phyloP scores from a whole-genome alignment of 2,329 filamentous ascomycete genomes.

The Ramularia endophylla region DNA sequence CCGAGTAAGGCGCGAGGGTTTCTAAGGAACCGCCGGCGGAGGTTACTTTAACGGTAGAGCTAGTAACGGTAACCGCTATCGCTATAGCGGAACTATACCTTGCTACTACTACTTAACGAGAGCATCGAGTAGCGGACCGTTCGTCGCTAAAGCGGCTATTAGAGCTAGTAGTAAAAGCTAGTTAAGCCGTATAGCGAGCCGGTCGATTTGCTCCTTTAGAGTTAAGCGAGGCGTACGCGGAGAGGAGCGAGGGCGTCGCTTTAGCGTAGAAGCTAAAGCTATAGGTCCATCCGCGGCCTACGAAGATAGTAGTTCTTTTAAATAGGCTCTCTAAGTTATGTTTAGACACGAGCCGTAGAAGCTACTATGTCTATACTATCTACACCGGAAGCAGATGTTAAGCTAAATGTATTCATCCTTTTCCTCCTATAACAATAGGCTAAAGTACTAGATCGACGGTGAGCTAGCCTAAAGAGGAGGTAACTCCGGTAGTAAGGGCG shows the following conservation, averaged over 20 bases:
- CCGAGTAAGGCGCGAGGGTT: too few species aligned
- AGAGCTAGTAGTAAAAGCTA: not conserved
- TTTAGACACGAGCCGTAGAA: not conserved
- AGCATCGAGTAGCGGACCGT: not conserved
- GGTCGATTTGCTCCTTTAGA: not conserved
- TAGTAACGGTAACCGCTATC: not conserved
- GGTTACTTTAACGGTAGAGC: too few species aligned
- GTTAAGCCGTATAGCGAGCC: not conserved
- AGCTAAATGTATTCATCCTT: not conserved
- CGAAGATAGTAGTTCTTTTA: too few species aligned
- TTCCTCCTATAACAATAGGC: not conserved
- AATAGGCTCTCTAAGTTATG: not conserved
- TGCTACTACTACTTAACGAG: not conserved
- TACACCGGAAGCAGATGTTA: not conserved
- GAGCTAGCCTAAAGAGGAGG: too few species aligned
- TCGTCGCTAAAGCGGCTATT: not conserved
- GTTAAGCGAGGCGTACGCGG: not conserved
- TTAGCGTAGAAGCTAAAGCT: not conserved
- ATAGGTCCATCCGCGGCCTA: not conserved
- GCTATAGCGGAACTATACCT: not conserved
- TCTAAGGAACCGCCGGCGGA: too few species aligned
- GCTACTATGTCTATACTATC: not conserved
- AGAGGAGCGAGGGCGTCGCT: not conserved
- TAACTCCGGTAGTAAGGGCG: not conserved
- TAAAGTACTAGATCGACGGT: not conserved